Evolutionary conservation across 495 filamentous ascomycete species (phyloP).

Genomic region (Umbilicaria muhlenbergii): DNA sequence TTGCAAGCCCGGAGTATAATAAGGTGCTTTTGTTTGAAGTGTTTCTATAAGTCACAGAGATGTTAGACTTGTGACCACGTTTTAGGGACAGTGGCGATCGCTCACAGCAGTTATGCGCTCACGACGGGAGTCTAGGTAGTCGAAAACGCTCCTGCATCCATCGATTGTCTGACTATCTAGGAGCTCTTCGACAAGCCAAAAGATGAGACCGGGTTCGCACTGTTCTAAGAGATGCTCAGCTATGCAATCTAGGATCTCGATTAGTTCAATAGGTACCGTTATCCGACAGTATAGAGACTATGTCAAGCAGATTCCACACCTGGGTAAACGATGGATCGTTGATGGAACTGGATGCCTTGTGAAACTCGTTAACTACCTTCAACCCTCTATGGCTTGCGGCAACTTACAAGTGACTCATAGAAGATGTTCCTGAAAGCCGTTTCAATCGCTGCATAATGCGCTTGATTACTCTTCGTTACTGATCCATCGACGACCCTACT

Average conservation of each 20-base stretch:
- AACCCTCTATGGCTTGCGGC: slow-evolving; percentile 2
- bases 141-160: slow-evolving; percentile 78
- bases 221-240: slow-evolving; percentile 34
- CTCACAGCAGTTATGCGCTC: slow-evolving; percentile 62
- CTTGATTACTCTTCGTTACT: slow-evolving; percentile 19
- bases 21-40: slow-evolving; percentile 70
- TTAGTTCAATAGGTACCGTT: slow-evolving; percentile 29
- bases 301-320: slow-evolving; percentile 88
- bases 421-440: slow-evolving; percentile 65
- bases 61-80: slow-evolving; percentile 9
- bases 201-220: slow-evolving; percentile 70
- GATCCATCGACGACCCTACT: slow-evolving; percentile 9
- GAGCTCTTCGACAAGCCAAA: slow-evolving; percentile 86
- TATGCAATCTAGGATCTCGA: slow-evolving; percentile 10
- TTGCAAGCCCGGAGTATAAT: slow-evolving; percentile 87
- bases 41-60: slow-evolving; percentile 32
- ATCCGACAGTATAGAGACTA: slow-evolving; percentile 75
- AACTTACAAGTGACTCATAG: slow-evolving; percentile 53
- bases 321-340: slow-evolving; percentile 57
- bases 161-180: slow-evolving; percentile 90
- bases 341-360: slow-evolving; percentile 52
- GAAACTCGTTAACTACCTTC: background rate
- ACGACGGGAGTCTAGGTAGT: slow-evolving; percentile 83
- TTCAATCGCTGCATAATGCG: slow-evolving; percentile 53
- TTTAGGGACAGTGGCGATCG: background rate